Percentiles rank a stretch among this genome's conserved stretches.
phyloP scores from a whole-genome alignment of 2,329 filamentous ascomycete genomes.

The Trichoderma arundinaceum region DNA sequence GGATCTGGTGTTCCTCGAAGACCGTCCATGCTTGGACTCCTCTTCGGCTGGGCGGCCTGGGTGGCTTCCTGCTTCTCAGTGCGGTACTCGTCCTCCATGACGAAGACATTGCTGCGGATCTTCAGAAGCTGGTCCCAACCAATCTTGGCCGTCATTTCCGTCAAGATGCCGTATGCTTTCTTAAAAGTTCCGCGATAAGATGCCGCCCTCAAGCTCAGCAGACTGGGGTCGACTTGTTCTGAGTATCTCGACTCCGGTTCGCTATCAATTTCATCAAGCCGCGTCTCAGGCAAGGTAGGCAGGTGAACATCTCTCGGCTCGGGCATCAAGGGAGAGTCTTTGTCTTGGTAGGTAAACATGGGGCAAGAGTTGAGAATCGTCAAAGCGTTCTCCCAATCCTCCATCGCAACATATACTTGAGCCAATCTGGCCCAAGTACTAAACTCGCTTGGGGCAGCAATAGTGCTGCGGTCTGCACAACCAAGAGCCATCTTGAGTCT shows the following conservation, averaged over 20 bases:
- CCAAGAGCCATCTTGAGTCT: slow-evolving; percentile 86
- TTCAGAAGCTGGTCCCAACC: slow-evolving; percentile 96
- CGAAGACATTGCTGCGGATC: slow-evolving; percentile 95
- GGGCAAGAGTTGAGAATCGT: slow-evolving; percentile 97
- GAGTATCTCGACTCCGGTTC: slow-evolving; percentile 79
- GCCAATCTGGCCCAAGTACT: slow-evolving; percentile 94
- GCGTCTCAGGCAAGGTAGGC: slow-evolving; percentile 84
- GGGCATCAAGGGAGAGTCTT: slow-evolving; percentile 92
- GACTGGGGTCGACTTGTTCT: slow-evolving; percentile 85
- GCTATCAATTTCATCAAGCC: slow-evolving; percentile 95
- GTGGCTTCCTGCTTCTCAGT: slow-evolving; percentile 76
- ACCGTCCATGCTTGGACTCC: slow-evolving; percentile 80
- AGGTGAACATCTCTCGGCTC: slow-evolving; percentile 87
- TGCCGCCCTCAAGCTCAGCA: slow-evolving; percentile 84
- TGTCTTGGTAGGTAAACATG: slow-evolving; percentile 99
- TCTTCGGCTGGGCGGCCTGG: slow-evolving; percentile 56
- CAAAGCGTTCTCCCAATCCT: slow-evolving; percentile 95
- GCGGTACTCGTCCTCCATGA: slow-evolving; percentile 99
- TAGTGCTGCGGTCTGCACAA: slow-evolving; percentile 91
- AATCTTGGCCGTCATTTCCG: slow-evolving; percentile 94
- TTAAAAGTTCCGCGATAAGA: slow-evolving; percentile 94
- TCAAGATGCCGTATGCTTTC: slow-evolving; percentile 91
- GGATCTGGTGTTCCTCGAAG: slow-evolving; percentile 72
- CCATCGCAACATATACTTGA: slow-evolving; percentile 90
- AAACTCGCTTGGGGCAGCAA: slow-evolving; percentile 95